A percentile compares a stretch with the other conserved stretches of the same genome.
These are phyloP conservation scores for Sugiyamaella japonica DNA, from an alignment of 1,139 yeast species.

Conservation along the genomic window DNA sequence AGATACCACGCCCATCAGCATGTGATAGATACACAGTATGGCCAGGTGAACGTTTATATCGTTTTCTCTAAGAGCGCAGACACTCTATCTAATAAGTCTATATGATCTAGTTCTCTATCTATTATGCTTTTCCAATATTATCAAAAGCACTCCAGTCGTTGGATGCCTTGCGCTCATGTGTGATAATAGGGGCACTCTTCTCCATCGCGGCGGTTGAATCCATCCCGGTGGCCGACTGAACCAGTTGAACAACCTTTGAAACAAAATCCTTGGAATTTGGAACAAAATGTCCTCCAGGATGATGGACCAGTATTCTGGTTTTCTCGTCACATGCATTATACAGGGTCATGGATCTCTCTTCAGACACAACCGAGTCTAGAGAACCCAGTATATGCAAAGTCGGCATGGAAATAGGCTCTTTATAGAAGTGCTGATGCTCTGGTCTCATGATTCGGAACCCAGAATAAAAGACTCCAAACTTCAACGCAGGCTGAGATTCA, in stretches of 20 bases:
- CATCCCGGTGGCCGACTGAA: slow-evolving; percentile 18
- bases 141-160: slow-evolving; percentile 46
- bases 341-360: slow-evolving; percentile 60
- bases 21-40: too few species aligned
- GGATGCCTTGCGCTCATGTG: slow-evolving; percentile 27
- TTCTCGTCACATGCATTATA: slow-evolving; percentile 53
- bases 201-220: slow-evolving; percentile 7
- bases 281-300: slow-evolving; percentile 86
- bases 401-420: slow-evolving; percentile 51
- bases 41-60: too few species aligned
- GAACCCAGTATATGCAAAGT: slow-evolving; percentile 82
- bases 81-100: too few species aligned
- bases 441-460: slow-evolving; percentile 69
- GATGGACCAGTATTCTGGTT: slow-evolving; percentile 55
- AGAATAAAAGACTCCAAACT: slow-evolving; percentile 72
- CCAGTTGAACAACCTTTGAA: slow-evolving; percentile 50
- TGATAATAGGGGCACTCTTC: slow-evolving; percentile 16
- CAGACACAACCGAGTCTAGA: slow-evolving; percentile 85
- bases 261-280: slow-evolving; percentile 68
- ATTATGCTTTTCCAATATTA: slow-evolving; percentile 38
- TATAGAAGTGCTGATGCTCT: slow-evolving; percentile 52
- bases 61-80: too few species aligned
- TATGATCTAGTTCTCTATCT: background rate
- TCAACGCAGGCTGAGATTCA: slow-evolving; percentile 49
- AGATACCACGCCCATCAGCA: background rate